Percentiles rank a stretch among this genome's conserved stretches.
phyloP scores from a whole-genome alignment of 2,329 filamentous ascomycete genomes.

The Lecanicillium sp. region DNA sequence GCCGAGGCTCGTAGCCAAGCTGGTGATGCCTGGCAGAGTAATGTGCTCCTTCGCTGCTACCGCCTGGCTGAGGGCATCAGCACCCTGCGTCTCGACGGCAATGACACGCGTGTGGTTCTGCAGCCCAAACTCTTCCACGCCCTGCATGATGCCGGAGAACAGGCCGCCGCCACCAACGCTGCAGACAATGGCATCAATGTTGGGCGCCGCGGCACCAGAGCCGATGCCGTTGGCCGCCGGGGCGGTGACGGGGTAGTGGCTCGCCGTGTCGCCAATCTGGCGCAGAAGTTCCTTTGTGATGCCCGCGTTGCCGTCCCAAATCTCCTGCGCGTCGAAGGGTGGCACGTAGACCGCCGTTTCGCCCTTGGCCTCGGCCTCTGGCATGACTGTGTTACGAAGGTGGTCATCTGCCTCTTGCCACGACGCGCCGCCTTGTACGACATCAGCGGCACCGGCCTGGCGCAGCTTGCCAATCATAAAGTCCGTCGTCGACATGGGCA shows the following conservation, averaged over 20 bases:
- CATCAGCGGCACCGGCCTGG: slow-evolving; percentile 51
- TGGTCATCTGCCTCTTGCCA: slow-evolving; percentile 64
- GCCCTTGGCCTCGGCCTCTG: slow-evolving; percentile 17
- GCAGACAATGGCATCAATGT: slow-evolving; percentile 62
- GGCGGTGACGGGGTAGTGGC: slow-evolving; percentile 32
- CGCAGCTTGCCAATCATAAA: slow-evolving; percentile 62
- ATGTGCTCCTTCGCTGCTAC: slow-evolving; percentile 46
- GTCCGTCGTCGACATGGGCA: slow-evolving; percentile 56
- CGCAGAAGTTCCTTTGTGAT: slow-evolving; percentile 39
- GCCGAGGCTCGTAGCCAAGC: slow-evolving; percentile 63
- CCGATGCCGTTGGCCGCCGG: slow-evolving; percentile 65
- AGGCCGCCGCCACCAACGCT: slow-evolving; percentile 74
- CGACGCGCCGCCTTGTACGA: slow-evolving; percentile 57
- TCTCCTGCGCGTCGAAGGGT: slow-evolving; percentile 58
- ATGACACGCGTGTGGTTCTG: slow-evolving; percentile 39
- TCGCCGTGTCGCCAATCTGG: slow-evolving; percentile 22
- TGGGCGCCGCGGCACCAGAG: slow-evolving; percentile 27
- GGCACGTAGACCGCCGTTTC: slow-evolving; percentile 50
- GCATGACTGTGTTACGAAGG: slow-evolving; percentile 47
- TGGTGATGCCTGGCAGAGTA: slow-evolving; percentile 62
- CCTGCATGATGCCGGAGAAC: slow-evolving; percentile 65
- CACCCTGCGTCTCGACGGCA: slow-evolving; percentile 66
- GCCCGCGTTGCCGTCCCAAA: slow-evolving; percentile 57
- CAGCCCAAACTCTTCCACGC: slow-evolving; percentile 32
- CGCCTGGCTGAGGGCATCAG: slow-evolving; percentile 54